phyloP scores from a whole-genome alignment of 2,329 filamentous ascomycete species.

The Ophidiomyces ophidiicola region DNA sequence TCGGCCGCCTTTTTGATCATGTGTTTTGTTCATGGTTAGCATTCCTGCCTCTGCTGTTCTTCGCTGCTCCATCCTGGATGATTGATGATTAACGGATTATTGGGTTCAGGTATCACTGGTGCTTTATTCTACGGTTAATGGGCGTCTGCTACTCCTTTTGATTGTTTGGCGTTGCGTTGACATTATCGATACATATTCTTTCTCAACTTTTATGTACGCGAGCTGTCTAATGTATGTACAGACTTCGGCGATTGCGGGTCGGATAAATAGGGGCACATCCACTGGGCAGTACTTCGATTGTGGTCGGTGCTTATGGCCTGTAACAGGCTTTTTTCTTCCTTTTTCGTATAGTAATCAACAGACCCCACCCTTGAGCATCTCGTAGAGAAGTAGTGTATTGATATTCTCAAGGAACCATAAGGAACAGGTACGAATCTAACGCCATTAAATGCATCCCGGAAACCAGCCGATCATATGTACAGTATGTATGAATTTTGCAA shows the following conservation, averaged over 20 bases:
- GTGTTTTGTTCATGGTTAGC: neutral
- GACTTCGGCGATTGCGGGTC: slow-evolving; percentile 7
- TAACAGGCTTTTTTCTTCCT: too few species aligned
- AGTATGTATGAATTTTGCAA: neutral
- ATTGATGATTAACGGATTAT: slow-evolving; percentile 1
- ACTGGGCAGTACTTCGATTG: slow-evolving; percentile 2
- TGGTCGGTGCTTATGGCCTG: too few species aligned
- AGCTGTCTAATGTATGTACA: slow-evolving; percentile 6
- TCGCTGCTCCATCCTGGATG: neutral
- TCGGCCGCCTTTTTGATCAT: neutral
- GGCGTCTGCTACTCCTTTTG: neutral
- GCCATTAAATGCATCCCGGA: too few species aligned
- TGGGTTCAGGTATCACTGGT: neutral
- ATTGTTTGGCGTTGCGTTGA: slow-evolving; percentile 2
- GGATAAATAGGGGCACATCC: slow-evolving; percentile 10
- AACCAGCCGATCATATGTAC: too few species aligned
- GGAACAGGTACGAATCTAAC: too few species aligned
- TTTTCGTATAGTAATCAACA: too few species aligned
- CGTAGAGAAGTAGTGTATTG: too few species aligned
- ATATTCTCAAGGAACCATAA: too few species aligned
- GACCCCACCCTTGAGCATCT: too few species aligned
- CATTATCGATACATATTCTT: slow-evolving; percentile 5
- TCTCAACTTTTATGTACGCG: slow-evolving; percentile 8
- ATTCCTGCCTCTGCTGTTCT: neutral
- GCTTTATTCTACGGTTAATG: slow-evolving; percentile 5